A percentile compares a stretch with the other conserved stretches of the same genome.
Conservation (phyloP, 208 protist species). For the Entamoeba histolytica region DNA sequence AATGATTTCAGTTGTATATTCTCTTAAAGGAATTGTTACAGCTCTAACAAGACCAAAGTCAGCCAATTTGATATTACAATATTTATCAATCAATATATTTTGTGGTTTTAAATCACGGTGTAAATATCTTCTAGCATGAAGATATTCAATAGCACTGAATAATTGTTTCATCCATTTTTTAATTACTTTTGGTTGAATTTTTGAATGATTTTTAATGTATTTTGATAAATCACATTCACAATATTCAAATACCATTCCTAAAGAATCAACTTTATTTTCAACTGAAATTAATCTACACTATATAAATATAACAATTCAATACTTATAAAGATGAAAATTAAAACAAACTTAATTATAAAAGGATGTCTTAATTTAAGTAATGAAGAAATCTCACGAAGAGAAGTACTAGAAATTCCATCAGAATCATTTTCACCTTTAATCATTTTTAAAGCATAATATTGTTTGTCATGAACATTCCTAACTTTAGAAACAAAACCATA, state of each 20-base stretch:
- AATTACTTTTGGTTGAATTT: background rate
- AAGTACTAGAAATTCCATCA: background rate
- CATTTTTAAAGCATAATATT: background rate
- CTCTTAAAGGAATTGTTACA: slow-evolving; percentile 21
- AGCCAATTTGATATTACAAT: background rate
- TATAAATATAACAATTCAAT: slow-evolving; percentile 49
- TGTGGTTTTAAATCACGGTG: slow-evolving; percentile 77
- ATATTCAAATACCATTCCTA: background rate
- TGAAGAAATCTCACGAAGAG: slow-evolving; percentile 71
- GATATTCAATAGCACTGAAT: slow-evolving; percentile 60
- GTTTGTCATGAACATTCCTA: background rate
- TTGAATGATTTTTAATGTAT: background rate
- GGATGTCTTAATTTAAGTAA: slow-evolving; percentile 80
- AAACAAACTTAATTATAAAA: slow-evolving; percentile 56
- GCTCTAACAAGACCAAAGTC: slow-evolving; percentile 27
- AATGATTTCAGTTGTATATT: slow-evolving; percentile 33
- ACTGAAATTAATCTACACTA: slow-evolving; percentile 52
- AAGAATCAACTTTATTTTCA: slow-evolving; percentile 45
- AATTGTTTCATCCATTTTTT: slow-evolving; percentile 51
- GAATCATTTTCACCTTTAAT: background rate
- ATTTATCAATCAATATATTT: slow-evolving; percentile 58
- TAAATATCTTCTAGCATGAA: slow-evolving; percentile 63
- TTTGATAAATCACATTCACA: background rate
- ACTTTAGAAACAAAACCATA: slow-evolving; percentile 32
- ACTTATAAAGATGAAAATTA: slow-evolving; percentile 45